Percentiles rank a stretch among this genome's conserved stretches.
These are phyloP conservation scores for Hygrophila difformis DNA, from an alignment of 257 asterid genomes.

Conservation along the genomic window DNA sequence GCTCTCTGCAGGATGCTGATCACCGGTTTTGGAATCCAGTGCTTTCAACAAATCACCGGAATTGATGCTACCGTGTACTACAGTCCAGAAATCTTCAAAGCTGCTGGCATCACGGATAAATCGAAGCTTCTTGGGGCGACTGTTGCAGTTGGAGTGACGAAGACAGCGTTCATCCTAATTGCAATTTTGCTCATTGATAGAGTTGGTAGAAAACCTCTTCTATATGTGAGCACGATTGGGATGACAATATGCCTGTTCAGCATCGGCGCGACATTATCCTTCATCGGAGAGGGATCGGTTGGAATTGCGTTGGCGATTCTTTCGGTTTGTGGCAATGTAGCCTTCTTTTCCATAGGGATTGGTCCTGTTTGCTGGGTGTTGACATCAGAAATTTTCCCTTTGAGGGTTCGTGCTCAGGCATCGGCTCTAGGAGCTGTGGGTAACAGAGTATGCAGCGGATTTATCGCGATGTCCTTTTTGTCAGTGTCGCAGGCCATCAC, in stretches of 20 bases:
- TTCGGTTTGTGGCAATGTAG: slow-evolving; percentile 74
- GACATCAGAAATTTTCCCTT: slow-evolving; percentile 79
- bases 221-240: slow-evolving; percentile 83
- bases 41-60: too few species aligned
- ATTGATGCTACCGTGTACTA: too few species aligned
- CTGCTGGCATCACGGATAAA: too few species aligned
- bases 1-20: too few species aligned
- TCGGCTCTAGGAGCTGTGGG: slow-evolving; percentile 93
- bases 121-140: too few species aligned
- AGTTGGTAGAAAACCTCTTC: too few species aligned
- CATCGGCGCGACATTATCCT: slow-evolving; percentile 35
- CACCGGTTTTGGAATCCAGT: too few species aligned
- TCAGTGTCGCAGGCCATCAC: slow-evolving; percentile 61
- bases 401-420: slow-evolving; percentile 79
- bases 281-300: slow-evolving; percentile 39
- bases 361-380: slow-evolving; percentile 95
- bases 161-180: too few species aligned
- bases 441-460: slow-evolving; percentile 81
- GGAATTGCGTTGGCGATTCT: slow-evolving; percentile 40
- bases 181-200: too few species aligned
- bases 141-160: too few species aligned
- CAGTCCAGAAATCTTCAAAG: too few species aligned
- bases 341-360: slow-evolving; percentile 76
- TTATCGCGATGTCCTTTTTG: slow-evolving; percentile 81
- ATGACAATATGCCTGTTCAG: slow-evolving; percentile 71